Percentiles rank a stretch among this genome's conserved stretches.
Evolutionary conservation across 2,329 filamentous ascomycete species (phyloP).

Genomic region (Epichloe uncinata): DNA sequence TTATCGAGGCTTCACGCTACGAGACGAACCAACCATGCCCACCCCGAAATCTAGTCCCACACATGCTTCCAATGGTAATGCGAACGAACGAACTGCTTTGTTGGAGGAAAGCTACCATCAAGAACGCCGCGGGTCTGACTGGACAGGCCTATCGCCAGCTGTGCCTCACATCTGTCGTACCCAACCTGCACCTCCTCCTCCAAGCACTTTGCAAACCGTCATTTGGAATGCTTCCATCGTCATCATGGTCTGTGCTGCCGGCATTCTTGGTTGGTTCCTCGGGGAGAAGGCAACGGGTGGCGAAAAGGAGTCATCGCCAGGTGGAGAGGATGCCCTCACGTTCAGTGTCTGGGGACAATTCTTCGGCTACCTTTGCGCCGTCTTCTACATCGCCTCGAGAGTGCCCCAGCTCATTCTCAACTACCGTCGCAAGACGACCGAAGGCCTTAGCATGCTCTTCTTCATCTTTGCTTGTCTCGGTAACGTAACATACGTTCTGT

Average conservation of each 20-base stretch:
- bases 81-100: conserved; percentile 40
- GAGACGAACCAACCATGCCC: conserved; percentile 34
- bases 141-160: conserved; percentile 61
- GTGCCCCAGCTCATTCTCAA: conserved; percentile 87
- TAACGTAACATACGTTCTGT: conserved; percentile 85
- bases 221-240: conserved; percentile 66
- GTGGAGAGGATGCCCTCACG: conserved; percentile 36
- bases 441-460: conserved; percentile 87
- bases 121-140: conserved; percentile 39
- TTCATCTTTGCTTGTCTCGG: conserved; percentile 95
- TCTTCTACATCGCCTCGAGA: conserved; percentile 77
- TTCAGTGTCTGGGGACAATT: conserved; percentile 75
- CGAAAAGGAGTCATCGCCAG: conserved; percentile 26
- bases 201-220: conserved; percentile 41
- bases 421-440: conserved; percentile 81
- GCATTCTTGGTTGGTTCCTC: conserved; percentile 76
- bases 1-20: conserved; percentile 72
- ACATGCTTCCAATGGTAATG: conserved; percentile 18
- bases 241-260: conserved; percentile 70
- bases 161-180: conserved; percentile 55
- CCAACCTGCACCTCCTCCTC: conserved; percentile 31
- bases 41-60: conserved; percentile 26
- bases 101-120: conserved; percentile 29
- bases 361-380: conserved; percentile 86
- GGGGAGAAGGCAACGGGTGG: conserved; percentile 25